Evolutionary conservation across 2,329 filamentous ascomycete species (phyloP), one percentile per base, ranked within the genome.

Genomic region (Scolecobasidium constrictum): DNA sequence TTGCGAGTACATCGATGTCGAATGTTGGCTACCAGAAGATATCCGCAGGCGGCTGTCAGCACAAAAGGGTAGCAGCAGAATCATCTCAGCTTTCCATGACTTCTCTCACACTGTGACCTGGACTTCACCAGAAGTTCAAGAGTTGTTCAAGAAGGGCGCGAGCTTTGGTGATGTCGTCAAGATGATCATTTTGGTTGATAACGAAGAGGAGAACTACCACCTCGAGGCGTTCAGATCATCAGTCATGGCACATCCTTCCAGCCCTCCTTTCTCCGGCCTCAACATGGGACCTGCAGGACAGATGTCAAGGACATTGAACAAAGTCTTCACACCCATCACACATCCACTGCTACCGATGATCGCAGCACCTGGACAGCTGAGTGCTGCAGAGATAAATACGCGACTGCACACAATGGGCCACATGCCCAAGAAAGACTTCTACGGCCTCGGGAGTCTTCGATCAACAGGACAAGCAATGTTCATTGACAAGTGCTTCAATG

Each of bases 21-120:
- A 93, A 64, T 65, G 93, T 31, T 92, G 86, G 83, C 71, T 93
- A 28, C 86, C 86, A 1, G 84, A 88, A 56, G 67, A 75, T 5
- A 84, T 93, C 44, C 72, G 86, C 48, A 70, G 70, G 48, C 72
- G 68, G 46, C 63, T 93, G 7, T 81, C 77, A 42, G 75, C 82
- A 50, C 71, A 75, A 42, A 81, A 81, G 50, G 85, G 85, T 2
- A 83, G 78, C 61, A 90, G 82, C 54, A 82, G 81, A 50, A 86
- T 94, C 60, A 87, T 93, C 67, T 90, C 85, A n/a, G 86, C 86
- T 11, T 92, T 90, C 54, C 86, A 93, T 58, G 86, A 92, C 64
- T 90, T 90, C 55, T 87, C 84, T 0, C 83, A 85, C 2, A 80
- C 70, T 1, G 90, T 90, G 69, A 84, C 81, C 53, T 93, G 86